phyloP scores from a whole-genome alignment of 2,329 filamentous ascomycete species.

The Fusarium sp. region DNA sequence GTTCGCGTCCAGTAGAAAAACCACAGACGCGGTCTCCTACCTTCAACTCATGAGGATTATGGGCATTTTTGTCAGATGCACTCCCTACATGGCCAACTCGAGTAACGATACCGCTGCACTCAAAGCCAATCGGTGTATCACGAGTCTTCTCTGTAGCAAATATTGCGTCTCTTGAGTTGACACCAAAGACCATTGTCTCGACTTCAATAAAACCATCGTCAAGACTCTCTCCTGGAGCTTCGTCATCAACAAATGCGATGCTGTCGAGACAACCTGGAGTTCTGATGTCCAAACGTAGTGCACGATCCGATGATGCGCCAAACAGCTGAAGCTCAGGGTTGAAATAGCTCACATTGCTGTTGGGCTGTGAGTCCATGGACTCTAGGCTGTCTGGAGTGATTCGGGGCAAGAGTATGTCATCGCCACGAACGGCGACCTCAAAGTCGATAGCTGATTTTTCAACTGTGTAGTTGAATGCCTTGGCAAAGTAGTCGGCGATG shows the following conservation, averaged over 20 bases:
- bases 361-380: not conserved
- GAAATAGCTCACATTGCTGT: not conserved
- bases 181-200: not conserved
- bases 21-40: slow-evolving; percentile 3
- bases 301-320: not conserved
- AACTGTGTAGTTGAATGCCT: not conserved
- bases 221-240: not conserved
- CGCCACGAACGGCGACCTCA: not conserved
- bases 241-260: not conserved
- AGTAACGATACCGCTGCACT: not conserved
- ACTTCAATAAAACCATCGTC: not conserved
- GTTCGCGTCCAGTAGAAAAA: not conserved
- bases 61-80: not conserved
- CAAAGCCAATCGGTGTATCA: not conserved
- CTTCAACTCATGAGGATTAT: not conserved
- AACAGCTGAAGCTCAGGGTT: not conserved
- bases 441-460: not conserved
- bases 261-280: not conserved
- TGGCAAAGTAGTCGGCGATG: not conserved
- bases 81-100: not conserved
- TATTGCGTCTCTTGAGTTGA: not conserved
- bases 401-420: not conserved
- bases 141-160: not conserved
- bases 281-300: not conserved
- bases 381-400: not conserved